A percentile compares a stretch with the other conserved stretches of the same genome.
Conservation (phyloP, 495 filamentous ascomycete genomes). For the Hypoxylon cercidicola region DNA sequence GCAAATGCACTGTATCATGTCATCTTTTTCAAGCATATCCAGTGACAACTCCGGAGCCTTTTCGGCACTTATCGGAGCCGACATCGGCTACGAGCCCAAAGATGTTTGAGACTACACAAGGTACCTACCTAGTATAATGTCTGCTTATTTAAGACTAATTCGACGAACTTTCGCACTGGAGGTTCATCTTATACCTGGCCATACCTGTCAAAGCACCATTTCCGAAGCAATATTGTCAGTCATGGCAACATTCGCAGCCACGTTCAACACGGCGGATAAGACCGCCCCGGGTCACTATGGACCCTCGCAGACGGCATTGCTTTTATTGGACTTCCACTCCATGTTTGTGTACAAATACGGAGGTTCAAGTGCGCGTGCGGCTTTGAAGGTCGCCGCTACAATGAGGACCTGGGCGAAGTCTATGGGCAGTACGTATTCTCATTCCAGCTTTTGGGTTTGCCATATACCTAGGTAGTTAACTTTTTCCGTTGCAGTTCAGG, state of each 20-base stretch:
- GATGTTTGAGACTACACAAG: neutral
- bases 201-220: neutral
- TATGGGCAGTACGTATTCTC: conserved; percentile 19
- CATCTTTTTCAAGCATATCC: too few species aligned
- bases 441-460: too few species aligned
- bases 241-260: neutral
- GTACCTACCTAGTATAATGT: too few species aligned
- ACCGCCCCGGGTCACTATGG: conserved; percentile 28
- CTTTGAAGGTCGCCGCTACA: conserved; percentile 33
- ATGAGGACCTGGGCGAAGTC: conserved; percentile 10
- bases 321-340: conserved; percentile 50
- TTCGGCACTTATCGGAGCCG: neutral
- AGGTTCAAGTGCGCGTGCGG: conserved; percentile 17
- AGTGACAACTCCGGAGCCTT: too few species aligned
- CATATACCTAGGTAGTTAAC: too few species aligned
- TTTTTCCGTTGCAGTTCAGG: conserved; percentile 23
- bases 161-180: neutral
- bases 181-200: too few species aligned
- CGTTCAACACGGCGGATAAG: conserved; percentile 7
- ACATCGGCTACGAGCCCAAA: neutral
- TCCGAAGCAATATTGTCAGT: neutral
- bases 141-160: neutral
- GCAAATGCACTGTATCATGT: too few species aligned
- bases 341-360: conserved; percentile 34
- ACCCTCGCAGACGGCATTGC: conserved; percentile 47